These are phyloP conservation scores for Pseudomonodictys pantanalensis DNA, from an alignment of 495 filamentous ascomycete species.

Conservation along the genomic window DNA sequence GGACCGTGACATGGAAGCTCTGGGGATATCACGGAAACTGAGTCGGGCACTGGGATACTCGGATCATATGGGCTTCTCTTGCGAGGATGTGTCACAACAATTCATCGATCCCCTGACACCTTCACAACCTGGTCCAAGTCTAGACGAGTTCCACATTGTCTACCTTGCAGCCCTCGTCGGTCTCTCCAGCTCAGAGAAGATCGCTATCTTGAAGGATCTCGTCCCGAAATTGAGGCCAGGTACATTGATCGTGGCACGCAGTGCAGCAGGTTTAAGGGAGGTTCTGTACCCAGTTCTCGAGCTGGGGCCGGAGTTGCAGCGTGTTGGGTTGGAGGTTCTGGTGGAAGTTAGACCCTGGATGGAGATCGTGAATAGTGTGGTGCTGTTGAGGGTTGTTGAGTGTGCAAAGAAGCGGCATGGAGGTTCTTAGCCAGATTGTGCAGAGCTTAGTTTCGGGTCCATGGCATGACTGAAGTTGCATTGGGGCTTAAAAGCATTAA, in stretches of 20 bases:
- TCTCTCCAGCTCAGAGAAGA: conserved; percentile 38
- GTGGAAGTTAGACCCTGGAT: conserved; percentile 45
- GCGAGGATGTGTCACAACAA: conserved; percentile 36
- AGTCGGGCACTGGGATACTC: conserved; percentile 2
- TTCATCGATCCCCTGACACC: too few species aligned
- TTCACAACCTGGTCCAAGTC: conserved; percentile 12
- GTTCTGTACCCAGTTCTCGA: conserved; percentile 47
- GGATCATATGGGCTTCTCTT: conserved; percentile 7
- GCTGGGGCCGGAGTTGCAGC: conserved; percentile 19
- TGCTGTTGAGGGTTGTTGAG: conserved; percentile 42
- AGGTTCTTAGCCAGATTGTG: too few species aligned
- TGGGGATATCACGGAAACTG: conserved; percentile 34
- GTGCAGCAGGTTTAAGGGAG: conserved; percentile 44
- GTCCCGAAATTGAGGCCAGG: conserved; percentile 40
- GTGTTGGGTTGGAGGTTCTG: conserved; percentile 36
- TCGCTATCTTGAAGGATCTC: conserved; percentile 37
- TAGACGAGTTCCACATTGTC: conserved; percentile 43
- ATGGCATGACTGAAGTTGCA: too few species aligned
- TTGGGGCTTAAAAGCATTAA: too few species aligned
- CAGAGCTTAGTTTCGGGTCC: too few species aligned
- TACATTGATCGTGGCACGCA: conserved; percentile 44
- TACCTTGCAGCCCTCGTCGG: conserved; percentile 50
- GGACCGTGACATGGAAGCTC: conserved; percentile 39
- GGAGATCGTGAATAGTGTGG: conserved; percentile 47
- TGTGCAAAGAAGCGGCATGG: too few species aligned